A percentile compares a stretch with the other conserved stretches of the same genome.
Conservation (phyloP, 257 asterid genomes). For the Fraxinus cuspidata region DNA sequence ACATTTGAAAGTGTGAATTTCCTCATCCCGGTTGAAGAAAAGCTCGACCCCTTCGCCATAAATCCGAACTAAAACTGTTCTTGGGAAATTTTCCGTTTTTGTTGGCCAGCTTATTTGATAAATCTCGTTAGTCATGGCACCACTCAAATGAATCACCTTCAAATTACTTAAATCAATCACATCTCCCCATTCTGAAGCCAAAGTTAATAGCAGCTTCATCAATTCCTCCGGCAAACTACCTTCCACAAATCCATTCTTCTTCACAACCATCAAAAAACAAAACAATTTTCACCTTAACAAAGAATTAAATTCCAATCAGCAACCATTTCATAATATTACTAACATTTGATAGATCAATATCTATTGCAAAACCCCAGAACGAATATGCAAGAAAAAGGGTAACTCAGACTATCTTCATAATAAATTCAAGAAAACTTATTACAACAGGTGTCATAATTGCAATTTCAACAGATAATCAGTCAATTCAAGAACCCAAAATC, state of each 20-base stretch:
- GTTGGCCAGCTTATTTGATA: conserved; percentile 73
- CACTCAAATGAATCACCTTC: conserved; percentile 61
- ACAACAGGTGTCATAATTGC: neutral
- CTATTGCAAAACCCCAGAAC: neutral
- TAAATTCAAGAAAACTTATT: neutral
- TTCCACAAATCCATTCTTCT: conserved; percentile 50
- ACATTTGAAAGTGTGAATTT: conserved; percentile 61
- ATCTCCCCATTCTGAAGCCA: conserved; percentile 79
- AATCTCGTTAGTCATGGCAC: conserved; percentile 89
- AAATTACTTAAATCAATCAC: conserved; percentile 39
- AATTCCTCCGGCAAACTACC: conserved; percentile 62
- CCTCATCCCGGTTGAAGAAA: conserved; percentile 78
- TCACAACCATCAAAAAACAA: conserved; percentile 63
- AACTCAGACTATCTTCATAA: neutral
- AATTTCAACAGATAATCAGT: neutral
- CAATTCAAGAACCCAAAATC: neutral
- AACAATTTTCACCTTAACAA: conserved; percentile 21
- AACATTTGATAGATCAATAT: neutral
- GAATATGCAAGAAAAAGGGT: neutral
- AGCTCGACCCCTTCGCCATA: conserved; percentile 88
- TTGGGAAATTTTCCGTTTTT: conserved; percentile 27
- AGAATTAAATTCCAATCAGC: conserved; percentile 14
- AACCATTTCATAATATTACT: neutral
- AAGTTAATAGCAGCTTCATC: conserved; percentile 42
- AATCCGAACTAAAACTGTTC: conserved; percentile 71